Evolutionary conservation across 768 basidiomycete species (phyloP).

Genomic region (Phylloporus scabripes): DNA sequence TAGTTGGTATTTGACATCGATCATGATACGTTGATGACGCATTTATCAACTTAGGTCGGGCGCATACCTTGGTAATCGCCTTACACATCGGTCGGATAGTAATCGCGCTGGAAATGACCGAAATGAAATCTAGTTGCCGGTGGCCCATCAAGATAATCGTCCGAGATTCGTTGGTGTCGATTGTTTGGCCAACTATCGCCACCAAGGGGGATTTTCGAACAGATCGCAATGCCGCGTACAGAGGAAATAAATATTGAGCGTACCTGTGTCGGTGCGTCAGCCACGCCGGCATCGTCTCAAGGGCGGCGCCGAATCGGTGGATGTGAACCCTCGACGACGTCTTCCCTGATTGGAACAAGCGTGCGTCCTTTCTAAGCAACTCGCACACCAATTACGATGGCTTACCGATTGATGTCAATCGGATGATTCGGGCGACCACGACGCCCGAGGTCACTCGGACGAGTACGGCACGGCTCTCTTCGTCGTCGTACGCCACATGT

Average conservation of each 20-base stretch:
- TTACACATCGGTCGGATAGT: background rate
- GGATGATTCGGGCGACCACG: background rate
- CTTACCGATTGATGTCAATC: no score
- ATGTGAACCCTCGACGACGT: background rate
- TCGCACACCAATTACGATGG: background rate
- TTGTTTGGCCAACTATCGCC: background rate
- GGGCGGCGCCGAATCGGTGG: background rate
- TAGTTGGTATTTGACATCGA: no score
- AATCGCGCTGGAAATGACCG: conserved; percentile 19
- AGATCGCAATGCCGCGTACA: conserved; percentile 6
- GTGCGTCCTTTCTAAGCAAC: background rate
- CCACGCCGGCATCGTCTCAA: background rate
- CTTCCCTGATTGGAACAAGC: background rate
- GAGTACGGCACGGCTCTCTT: background rate
- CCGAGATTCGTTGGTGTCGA: background rate
- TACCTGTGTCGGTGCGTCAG: background rate
- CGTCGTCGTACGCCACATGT: background rate
- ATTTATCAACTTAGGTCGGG: conserved; percentile 1
- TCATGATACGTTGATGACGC: background rate
- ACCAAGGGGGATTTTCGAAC: conserved; percentile 3
- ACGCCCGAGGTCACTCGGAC: background rate
- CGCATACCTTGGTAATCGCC: conserved; percentile 3
- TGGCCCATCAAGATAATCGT: conserved; percentile 4
- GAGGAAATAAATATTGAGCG: background rate
- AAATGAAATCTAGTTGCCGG: conserved; percentile 22